phyloP scores from a whole-genome alignment of 2,329 filamentous ascomycete species.

The Apiospora rasikravindrae region DNA sequence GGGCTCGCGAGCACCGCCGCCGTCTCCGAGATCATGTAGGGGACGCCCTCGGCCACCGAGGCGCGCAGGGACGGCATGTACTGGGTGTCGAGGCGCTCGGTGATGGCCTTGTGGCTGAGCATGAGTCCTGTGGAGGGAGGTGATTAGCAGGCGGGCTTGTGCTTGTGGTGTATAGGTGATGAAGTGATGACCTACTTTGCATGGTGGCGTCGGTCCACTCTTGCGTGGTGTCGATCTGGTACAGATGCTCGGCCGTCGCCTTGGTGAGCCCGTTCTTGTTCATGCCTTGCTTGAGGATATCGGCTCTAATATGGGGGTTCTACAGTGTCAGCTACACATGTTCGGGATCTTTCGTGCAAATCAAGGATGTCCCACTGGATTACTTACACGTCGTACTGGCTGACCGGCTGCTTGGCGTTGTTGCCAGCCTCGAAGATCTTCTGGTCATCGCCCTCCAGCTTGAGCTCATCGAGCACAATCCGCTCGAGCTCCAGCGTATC shows the following conservation, averaged over 20 bases:
- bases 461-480: constrained; percentile 20
- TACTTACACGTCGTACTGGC: constrained; percentile 12
- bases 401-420: not conserved
- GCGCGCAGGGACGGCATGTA: constrained; percentile 10
- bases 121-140: not conserved
- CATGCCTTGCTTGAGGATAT: constrained; percentile 17
- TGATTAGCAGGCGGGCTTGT: not conserved
- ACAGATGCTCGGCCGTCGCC: constrained; percentile 22
- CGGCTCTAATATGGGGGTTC: not conserved
- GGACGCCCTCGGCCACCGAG: constrained; percentile 10
- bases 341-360: too few species aligned
- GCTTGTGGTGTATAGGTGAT: too few species aligned
- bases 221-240: constrained; percentile 20
- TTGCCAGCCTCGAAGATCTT: constrained; percentile 23
- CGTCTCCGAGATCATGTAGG: constrained; percentile 21
- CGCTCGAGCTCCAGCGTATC: constrained; percentile 18
- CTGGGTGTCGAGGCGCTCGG: not conserved
- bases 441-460: constrained; percentile 13
- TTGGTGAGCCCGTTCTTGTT: constrained; percentile 20
- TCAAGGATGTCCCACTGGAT: not conserved
- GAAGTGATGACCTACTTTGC: constrained; percentile 16
- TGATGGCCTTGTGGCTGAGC: constrained; percentile 22
- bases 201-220: not conserved
- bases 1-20: constrained; percentile 15
- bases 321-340: not conserved